Evolutionary conservation across 2,329 filamentous ascomycete genomes (phyloP).

Genomic region (Penicillium italicum): DNA sequence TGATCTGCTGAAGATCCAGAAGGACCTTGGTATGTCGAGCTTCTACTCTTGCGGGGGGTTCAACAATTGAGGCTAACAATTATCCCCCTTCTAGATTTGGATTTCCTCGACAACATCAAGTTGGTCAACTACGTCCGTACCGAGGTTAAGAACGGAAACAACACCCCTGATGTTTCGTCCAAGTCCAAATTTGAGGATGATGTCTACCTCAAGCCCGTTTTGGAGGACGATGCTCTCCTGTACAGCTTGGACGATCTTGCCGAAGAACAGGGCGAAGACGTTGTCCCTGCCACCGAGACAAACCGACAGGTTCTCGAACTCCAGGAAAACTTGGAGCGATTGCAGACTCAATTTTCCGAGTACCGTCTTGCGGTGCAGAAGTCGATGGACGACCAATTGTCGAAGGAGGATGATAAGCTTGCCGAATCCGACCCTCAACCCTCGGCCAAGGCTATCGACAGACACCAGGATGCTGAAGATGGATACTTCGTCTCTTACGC

Average conservation of each 20-base stretch:
- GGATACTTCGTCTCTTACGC: slow-evolving; percentile 65
- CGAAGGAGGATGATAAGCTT: slow-evolving; percentile 50
- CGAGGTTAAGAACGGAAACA: slow-evolving; percentile 46
- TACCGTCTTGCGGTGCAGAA: slow-evolving; percentile 64
- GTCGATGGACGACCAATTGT: slow-evolving; percentile 64
- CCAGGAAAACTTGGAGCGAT: slow-evolving; percentile 58
- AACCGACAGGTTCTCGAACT: slow-evolving; percentile 55
- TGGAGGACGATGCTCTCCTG: slow-evolving; percentile 86
- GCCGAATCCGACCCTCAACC: slow-evolving; percentile 20
- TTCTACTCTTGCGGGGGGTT: slow-evolving; percentile 6
- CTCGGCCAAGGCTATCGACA: slow-evolving; percentile 29
- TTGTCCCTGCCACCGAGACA: slow-evolving; percentile 33
- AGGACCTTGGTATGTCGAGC: slow-evolving; percentile 45
- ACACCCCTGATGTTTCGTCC: slow-evolving; percentile 56
- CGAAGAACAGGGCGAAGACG: slow-evolving; percentile 35
- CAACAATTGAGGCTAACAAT: slow-evolving; percentile 18
- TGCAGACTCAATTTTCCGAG: slow-evolving; percentile 61
- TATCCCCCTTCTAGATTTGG: slow-evolving; percentile 52
- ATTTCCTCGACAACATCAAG: slow-evolving; percentile 71
- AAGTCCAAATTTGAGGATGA: slow-evolving; percentile 69
- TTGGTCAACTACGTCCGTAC: slow-evolving; percentile 65
- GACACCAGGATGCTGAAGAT: slow-evolving; percentile 52
- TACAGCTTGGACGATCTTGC: slow-evolving; percentile 79
- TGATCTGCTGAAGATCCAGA: slow-evolving; percentile 61
- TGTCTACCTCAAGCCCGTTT: slow-evolving; percentile 72